Evolutionary conservation across 208 protist genomes (phyloP).

Genomic region (Wallacemonas sp.): DNA sequence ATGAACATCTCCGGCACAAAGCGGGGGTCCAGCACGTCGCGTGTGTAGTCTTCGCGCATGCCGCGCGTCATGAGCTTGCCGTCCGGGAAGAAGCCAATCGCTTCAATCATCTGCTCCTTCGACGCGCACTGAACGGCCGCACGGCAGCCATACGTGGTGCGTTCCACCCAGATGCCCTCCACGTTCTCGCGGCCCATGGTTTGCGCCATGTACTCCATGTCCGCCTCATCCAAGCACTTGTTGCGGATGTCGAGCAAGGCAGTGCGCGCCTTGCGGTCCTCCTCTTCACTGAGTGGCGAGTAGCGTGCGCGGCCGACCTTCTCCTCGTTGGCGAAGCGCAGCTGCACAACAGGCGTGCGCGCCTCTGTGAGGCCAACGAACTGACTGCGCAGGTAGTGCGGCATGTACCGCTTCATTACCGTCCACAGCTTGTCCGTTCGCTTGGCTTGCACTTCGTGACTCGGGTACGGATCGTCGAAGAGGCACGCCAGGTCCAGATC

Average conservation of each 20-base stretch:
- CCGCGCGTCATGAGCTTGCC: constrained; percentile 85
- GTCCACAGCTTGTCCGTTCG: constrained; percentile 87
- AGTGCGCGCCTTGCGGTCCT: constrained; percentile 85
- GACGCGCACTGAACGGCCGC: constrained; percentile 80
- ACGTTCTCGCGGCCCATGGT: constrained; percentile 80
- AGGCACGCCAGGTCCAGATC: constrained; percentile 89
- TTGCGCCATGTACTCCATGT: constrained; percentile 85
- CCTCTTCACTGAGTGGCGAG: constrained; percentile 77
- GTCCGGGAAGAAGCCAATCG: constrained; percentile 87
- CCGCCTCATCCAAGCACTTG: constrained; percentile 50
- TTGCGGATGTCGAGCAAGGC: constrained; percentile 82
- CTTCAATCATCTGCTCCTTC: constrained; percentile 83
- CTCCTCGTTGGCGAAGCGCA: constrained; percentile 80
- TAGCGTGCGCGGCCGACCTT: constrained; percentile 79
- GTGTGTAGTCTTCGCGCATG: constrained; percentile 87
- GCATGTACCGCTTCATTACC: constrained; percentile 87
- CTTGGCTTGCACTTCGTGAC: constrained; percentile 78
- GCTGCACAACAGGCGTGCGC: constrained; percentile 85
- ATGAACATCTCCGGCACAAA: constrained; percentile 89
- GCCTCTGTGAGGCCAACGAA: constrained; percentile 76
- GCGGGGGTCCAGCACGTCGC: constrained; percentile 80
- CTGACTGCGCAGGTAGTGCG: constrained; percentile 79
- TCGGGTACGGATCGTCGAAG: constrained; percentile 88
- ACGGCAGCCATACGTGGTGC: constrained; percentile 83
- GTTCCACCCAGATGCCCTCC: constrained; percentile 85